Evolutionary conservation across 371 early-diverging fungal genomes (phyloP).

Genomic region (Rhizopus arrhizus): DNA sequence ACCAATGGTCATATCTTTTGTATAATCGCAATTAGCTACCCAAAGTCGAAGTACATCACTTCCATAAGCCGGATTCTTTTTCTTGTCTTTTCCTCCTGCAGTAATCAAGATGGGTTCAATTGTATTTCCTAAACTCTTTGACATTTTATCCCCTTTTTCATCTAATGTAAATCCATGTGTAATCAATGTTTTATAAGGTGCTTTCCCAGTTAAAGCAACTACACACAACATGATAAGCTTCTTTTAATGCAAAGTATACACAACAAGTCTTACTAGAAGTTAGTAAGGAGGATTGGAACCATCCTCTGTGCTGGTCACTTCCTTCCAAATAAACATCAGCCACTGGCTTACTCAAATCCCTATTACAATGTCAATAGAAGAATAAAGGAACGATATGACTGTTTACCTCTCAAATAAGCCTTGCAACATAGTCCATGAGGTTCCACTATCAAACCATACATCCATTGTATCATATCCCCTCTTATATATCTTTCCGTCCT

Average conservation of each 20-base stretch:
- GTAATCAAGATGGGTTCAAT: constrained; percentile 76
- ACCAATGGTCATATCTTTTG: constrained; percentile 78
- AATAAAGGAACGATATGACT: no score
- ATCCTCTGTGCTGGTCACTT: constrained; percentile 95
- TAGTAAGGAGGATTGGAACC: constrained; percentile 95
- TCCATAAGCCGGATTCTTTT: constrained; percentile 79
- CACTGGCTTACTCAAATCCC: constrained; percentile 41
- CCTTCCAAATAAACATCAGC: constrained; percentile 95
- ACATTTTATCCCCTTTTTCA: constrained; percentile 90
- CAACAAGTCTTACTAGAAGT: constrained; percentile 62
- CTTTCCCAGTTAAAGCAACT: constrained; percentile 76
- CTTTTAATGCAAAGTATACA: not conserved
- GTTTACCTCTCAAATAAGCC: constrained; percentile 16
- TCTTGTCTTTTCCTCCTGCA: constrained; percentile 71
- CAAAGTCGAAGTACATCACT: constrained; percentile 83
- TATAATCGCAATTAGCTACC: constrained; percentile 85
- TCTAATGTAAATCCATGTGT: constrained; percentile 95
- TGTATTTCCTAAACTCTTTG: constrained; percentile 92
- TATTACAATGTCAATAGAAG: not conserved
- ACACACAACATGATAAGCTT: not conserved
- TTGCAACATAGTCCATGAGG: constrained; percentile 73
- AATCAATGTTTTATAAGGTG: constrained; percentile 83
- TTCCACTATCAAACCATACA: constrained; percentile 95
- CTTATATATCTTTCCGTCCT: constrained; percentile 54
- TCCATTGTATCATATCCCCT: constrained; percentile 89